Base-by-base conservation (phyloP, 345 rosid species). In the Gossypium sturtianum region DNA sequence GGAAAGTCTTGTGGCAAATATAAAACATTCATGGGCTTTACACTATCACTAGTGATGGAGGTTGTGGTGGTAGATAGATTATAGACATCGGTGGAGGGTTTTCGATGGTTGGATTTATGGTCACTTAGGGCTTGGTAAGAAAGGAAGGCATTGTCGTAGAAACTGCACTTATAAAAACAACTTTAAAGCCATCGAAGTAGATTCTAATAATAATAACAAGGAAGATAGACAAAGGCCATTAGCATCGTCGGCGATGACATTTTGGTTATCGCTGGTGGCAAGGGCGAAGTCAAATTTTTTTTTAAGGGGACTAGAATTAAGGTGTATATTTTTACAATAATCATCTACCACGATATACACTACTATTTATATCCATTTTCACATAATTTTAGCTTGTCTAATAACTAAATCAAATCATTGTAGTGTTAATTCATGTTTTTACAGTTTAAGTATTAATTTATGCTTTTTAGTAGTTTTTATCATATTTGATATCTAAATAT, bases 81-180 rank as follows among this genome's bases (percentile, higher is more conserved):
- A 0, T 34, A 19, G 59, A 62, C 56, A 54, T 60, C 54, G 66
- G 78, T 29, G 23, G 82, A 51, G 29, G 86, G 82, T 72, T 93
- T 95, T 20, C 94, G 85, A 82, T 95, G 99, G 74, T 98, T 95
- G 38, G 98, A 96, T 73, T 95, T 95, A 83, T 93, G 99, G 2
- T 98, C 99, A 1, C 97, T 97, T 17, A 95, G 82, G 41, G 98
- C 99, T 58, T 91, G 96, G 77, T 95, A 95, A 9, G 99, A 95
- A 68, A 85, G 71, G 76, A 95, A 91, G 58, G 87, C 91, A 78
- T 87, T 93, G 73, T 82, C 74, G 70, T 98, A 94, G 2, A 93
- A 93, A 69, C 82, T 78, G 48, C 99, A 95, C 91, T 86, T 87
- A 81, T 89, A 34, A 85, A 34, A 80, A 20, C 47, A 80, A 83